Conservation (phyloP, 129 eudicot species). For the Flaveria brownii region DNA sequence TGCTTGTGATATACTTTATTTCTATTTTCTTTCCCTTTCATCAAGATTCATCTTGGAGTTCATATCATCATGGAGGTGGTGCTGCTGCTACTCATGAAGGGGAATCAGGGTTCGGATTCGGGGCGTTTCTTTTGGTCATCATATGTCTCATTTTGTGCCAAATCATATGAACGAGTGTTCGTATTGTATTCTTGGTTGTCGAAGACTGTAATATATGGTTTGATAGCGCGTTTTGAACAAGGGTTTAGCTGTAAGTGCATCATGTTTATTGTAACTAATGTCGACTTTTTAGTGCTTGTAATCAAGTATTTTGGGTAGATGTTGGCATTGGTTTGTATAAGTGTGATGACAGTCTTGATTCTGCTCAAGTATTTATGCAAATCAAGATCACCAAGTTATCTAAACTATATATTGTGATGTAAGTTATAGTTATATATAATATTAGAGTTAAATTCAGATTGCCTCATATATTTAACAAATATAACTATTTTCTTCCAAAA, state of each 20-base stretch:
- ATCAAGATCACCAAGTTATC: too few relatives aligned
- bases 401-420: too few relatives aligned
- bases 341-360: not conserved
- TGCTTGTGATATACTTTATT: constrained; percentile 26
- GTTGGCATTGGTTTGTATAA: not conserved
- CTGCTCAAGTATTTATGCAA: not conserved
- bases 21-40: constrained; percentile 26
- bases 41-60: constrained; percentile 3
- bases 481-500: too few relatives aligned
- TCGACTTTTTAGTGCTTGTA: constrained; percentile 16
- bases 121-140: constrained; percentile 40
- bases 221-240: constrained; percentile 3
- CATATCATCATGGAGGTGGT: constrained; percentile 28
- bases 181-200: constrained; percentile 10
- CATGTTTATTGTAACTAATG: constrained; percentile 22
- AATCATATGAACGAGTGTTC: constrained; percentile 31
- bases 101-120: constrained; percentile 37
- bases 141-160: constrained; percentile 43
- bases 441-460: too few relatives aligned
- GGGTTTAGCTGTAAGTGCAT: not conserved
- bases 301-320: constrained; percentile 10
- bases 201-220: constrained; percentile 16
- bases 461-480: too few relatives aligned
- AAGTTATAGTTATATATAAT: too few relatives aligned
- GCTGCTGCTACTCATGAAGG: constrained; percentile 23